A percentile compares a stretch with the other conserved stretches of the same genome.
phyloP scores from a whole-genome alignment of 2,329 filamentous ascomycete genomes.

The Penicillium sp. region DNA sequence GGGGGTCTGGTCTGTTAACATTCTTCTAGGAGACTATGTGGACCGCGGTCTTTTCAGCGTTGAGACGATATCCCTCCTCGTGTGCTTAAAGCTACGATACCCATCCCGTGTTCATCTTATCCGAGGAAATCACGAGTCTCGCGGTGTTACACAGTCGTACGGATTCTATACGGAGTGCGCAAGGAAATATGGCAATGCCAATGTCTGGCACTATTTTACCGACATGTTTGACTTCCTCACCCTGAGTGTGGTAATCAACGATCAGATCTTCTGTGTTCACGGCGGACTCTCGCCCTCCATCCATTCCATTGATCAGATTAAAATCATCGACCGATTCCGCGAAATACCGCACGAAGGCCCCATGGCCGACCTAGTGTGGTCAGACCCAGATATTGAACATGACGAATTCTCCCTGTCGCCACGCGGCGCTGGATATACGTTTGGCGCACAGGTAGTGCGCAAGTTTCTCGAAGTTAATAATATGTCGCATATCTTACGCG shows the following conservation, averaged over 20 bases:
- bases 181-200: conserved; percentile 96
- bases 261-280: conserved; percentile 98
- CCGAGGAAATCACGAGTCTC: conserved; percentile 94
- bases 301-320: conserved; percentile 98
- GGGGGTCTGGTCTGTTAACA: not conserved
- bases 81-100: conserved; percentile 96
- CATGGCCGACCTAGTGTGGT: conserved; percentile 99
- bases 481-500: conserved; percentile 95
- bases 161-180: conserved; percentile 98
- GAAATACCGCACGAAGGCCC: conserved; percentile 98
- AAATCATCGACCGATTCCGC: conserved; percentile 97
- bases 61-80: conserved; percentile 94
- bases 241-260: conserved; percentile 93
- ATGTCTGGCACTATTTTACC: conserved; percentile 99
- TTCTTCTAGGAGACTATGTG: conserved; percentile 80
- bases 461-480: conserved; percentile 97
- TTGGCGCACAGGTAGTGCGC: conserved; percentile 94
- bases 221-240: conserved; percentile 99
- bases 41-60: conserved; percentile 98
- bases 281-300: conserved; percentile 87
- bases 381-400: conserved; percentile 91
- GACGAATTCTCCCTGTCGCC: conserved; percentile 96
- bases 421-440: conserved; percentile 92
- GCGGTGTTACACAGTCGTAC: conserved; percentile 97
- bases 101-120: conserved; percentile 93